A percentile compares a stretch with the other conserved stretches of the same genome.
Evolutionary conservation across 139 green algal genomes (phyloP).

Genomic region (Chlamydomonas asymmetrica): DNA sequence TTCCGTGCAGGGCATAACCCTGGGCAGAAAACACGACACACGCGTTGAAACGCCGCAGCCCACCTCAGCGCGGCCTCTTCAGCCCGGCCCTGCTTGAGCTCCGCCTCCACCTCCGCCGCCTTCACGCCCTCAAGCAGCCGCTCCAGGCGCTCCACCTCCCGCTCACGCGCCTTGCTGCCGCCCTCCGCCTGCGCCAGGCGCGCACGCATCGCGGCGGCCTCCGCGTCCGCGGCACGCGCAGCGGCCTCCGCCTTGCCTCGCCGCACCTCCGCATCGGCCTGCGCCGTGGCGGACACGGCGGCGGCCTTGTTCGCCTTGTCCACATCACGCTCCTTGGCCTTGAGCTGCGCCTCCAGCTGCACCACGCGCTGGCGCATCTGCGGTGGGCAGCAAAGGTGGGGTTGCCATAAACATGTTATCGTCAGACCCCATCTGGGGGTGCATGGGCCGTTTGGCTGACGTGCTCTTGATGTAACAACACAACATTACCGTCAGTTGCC

Average conservation of each 20-base stretch:
- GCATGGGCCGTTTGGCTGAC: no score
- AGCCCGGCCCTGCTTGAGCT: background rate
- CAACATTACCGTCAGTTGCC: no score
- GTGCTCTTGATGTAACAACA: no score
- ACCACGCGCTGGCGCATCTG: slow-evolving; percentile 18
- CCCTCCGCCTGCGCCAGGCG: slow-evolving; percentile 15
- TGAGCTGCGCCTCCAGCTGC: slow-evolving; percentile 9
- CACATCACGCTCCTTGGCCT: slow-evolving; percentile 11
- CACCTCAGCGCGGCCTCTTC: background rate
- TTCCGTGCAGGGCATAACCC: no score
- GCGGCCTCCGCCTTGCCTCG: slow-evolving; percentile 11
- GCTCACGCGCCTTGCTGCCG: background rate
- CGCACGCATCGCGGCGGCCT: slow-evolving; percentile 3
- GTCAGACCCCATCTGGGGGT: no score
- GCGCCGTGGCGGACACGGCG: slow-evolving; percentile 4
- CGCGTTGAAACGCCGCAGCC: background rate
- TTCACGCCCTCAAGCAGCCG: slow-evolving; percentile 9
- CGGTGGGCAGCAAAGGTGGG: no score
- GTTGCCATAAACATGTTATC: no score
- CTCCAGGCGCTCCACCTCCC: slow-evolving; percentile 9
- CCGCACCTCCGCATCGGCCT: slow-evolving; percentile 3
- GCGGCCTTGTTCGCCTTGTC: slow-evolving; percentile 7
- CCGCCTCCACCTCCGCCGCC: background rate
- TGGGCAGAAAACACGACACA: no score
- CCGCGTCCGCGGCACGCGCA: background rate